These are phyloP conservation scores for Aspergillus olivimuriae DNA, from an alignment of 495 filamentous ascomycete species.

Conservation along the genomic window DNA sequence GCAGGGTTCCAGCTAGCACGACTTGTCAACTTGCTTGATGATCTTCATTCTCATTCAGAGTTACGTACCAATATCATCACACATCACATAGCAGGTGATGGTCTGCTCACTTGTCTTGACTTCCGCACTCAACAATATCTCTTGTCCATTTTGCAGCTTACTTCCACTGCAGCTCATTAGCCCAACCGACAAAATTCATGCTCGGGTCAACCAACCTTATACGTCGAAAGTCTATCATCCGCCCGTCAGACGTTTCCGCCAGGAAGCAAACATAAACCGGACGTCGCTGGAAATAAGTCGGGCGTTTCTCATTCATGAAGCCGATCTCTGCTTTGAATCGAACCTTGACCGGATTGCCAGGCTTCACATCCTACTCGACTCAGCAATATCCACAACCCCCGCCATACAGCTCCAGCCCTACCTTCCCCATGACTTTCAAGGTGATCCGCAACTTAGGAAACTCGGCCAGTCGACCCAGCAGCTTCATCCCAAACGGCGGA, in stretches of 20 bases:
- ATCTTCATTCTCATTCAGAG: too few relatives aligned
- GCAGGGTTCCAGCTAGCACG: slow-evolving; percentile 72
- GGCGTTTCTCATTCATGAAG: slow-evolving; percentile 63
- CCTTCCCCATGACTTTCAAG: slow-evolving; percentile 44
- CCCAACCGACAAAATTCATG: neutral
- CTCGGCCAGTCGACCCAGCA: slow-evolving; percentile 54
- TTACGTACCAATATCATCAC: slow-evolving; percentile 89
- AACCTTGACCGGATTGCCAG: slow-evolving; percentile 43
- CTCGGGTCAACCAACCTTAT: slow-evolving; percentile 38
- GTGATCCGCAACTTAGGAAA: slow-evolving; percentile 72
- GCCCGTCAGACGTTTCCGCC: slow-evolving; percentile 69
- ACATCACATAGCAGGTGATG: slow-evolving; percentile 70
- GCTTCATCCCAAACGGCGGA: slow-evolving; percentile 72
- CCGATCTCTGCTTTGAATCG: slow-evolving; percentile 63
- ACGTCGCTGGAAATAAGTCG: slow-evolving; percentile 53
- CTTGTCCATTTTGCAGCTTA: slow-evolving; percentile 57
- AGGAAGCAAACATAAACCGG: slow-evolving; percentile 66
- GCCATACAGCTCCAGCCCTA: too few relatives aligned
- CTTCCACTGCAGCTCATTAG: slow-evolving; percentile 44
- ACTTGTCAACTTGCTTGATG: too few relatives aligned
- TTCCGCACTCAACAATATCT: slow-evolving; percentile 54
- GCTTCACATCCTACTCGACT: slow-evolving; percentile 29
- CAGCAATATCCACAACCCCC: too few relatives aligned
- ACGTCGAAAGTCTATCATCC: slow-evolving; percentile 70
- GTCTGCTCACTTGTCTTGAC: slow-evolving; percentile 50